These are phyloP conservation scores for Penstemon eatonii DNA, from an alignment of 257 asterid genomes.

Conservation along the genomic window DNA sequence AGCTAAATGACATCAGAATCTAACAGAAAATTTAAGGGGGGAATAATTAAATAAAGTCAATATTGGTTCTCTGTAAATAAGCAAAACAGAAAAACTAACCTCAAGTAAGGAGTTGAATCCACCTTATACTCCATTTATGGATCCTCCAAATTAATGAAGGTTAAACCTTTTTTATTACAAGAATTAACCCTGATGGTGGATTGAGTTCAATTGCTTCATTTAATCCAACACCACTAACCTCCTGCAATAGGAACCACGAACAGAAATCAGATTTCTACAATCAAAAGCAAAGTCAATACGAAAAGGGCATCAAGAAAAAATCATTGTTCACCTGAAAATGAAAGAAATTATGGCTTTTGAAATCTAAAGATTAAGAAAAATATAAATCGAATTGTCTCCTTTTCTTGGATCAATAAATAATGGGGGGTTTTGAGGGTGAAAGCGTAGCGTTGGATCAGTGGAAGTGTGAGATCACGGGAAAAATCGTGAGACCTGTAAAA, in stretches of 20 bases:
- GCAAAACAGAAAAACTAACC: conserved; percentile 39
- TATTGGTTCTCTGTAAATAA: neutral
- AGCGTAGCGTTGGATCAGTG: neutral
- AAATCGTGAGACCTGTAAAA: neutral
- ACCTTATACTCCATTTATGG: conserved; percentile 42
- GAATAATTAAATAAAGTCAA: conserved; percentile 11
- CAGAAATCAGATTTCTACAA: neutral
- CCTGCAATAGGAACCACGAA: neutral
- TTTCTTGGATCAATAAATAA: neutral
- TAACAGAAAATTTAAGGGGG: neutral
- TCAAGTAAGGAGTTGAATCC: conserved; percentile 60
- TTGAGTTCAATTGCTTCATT: conserved; percentile 35
- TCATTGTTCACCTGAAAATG: conserved; percentile 24
- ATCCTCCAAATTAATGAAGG: conserved; percentile 13
- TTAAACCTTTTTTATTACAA: conserved; percentile 18
- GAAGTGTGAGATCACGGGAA: neutral
- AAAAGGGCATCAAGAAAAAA: conserved; percentile 26
- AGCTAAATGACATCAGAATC: conserved; percentile 5
- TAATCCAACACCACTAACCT: conserved; percentile 12
- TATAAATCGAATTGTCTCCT: neutral
- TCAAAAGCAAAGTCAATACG: neutral
- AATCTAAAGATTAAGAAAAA: neutral
- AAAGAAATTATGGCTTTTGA: conserved; percentile 7
- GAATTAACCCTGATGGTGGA: conserved; percentile 18
- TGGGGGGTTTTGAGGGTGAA: neutral